Base-by-base conservation (phyloP, 2,329 filamentous ascomycete species). In the Diaporthe australafricana region DNA sequence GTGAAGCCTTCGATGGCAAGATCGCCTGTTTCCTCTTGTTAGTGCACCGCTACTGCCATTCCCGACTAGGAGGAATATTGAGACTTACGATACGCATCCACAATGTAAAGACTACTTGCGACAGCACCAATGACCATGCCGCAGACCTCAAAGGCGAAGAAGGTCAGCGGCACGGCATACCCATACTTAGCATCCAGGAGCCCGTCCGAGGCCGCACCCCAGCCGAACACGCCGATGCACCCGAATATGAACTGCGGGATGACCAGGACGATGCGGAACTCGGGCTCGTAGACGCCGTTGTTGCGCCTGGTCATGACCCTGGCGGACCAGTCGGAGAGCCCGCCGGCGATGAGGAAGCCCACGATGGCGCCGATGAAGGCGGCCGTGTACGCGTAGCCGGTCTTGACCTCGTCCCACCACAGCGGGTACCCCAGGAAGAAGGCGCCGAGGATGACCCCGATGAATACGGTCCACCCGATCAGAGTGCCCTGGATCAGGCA, bases 401-500 rank as follows among this genome's bases (percentile, higher is more conserved):
- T 94, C 78, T 93, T 84, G 67, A 94, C 90, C 82, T 96, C 92
- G 77, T 90, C 86, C 88, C 95, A 98, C 85, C 91, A 96, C 50
- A 95, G 89, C 0, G 94, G 94, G 2, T 92, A 92, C 2, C 92
- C 91, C 57, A 97, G 87, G 83, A 96, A 96, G 75, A 97, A 91
- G 72, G 92, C 90, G n/a, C 92, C 93, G 56, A 97, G 84, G 75
- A 96, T 90, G 73, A 96, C 92, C 70, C 94, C 93, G 75, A 97
- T 96, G 78, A 98, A 94, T 20, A 98, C 94, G 1, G 95, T 97
- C 95, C 96, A 98, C 75, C 95, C 96, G 78, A 98, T 98, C 78
- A 98, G 90, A 5, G 93, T 90, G 20, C 95, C 95, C 86, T 98
- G 95, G 63, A 95, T 94, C 4, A 98, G 85, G 77, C 86, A 87